Conservation (phyloP, 495 filamentous ascomycete genomes). For the Thermochaetoides thermophila region DNA sequence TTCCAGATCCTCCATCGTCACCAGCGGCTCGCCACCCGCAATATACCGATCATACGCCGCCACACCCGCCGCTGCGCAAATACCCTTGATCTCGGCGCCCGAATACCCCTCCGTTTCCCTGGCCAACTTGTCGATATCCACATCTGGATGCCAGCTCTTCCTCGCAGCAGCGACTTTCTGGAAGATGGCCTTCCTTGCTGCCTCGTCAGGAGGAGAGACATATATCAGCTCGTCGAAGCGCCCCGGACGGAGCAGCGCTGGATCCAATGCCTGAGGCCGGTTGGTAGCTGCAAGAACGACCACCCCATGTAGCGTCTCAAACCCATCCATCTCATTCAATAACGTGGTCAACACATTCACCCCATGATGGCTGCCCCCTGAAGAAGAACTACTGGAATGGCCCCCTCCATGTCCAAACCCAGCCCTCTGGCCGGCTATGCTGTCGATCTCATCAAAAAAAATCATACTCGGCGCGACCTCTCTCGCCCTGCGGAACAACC, state of each 20-base stretch:
- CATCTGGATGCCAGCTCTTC: constrained; percentile 43
- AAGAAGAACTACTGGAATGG: not conserved
- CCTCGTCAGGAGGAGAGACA: constrained; percentile 66
- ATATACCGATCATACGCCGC: constrained; percentile 26
- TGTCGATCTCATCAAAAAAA: constrained; percentile 97
- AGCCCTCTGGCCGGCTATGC: constrained; percentile 64
- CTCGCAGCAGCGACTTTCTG: constrained; percentile 42
- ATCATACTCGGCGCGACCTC: constrained; percentile 84
- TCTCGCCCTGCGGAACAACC: constrained; percentile 76
- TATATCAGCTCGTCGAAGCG: constrained; percentile 84
- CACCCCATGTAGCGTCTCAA: constrained; percentile 70
- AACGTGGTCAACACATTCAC: constrained; percentile 84
- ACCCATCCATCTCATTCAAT: constrained; percentile 93
- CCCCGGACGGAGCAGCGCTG: constrained; percentile 75
- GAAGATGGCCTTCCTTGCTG: constrained; percentile 65
- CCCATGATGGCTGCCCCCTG: constrained; percentile 28
- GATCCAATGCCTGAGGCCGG: constrained; percentile 72
- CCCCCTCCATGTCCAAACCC: constrained; percentile 16
- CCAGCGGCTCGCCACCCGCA: constrained; percentile 25
- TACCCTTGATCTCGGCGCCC: constrained; percentile 73
- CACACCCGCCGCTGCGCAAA: constrained; percentile 42
- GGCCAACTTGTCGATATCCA: constrained; percentile 54
- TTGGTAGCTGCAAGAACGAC: constrained; percentile 92
- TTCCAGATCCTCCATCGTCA: constrained; percentile 49
- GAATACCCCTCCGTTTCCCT: constrained; percentile 63